These are phyloP conservation scores for Aquilaria malaccensis DNA, from an alignment of 345 rosid species.

Conservation along the genomic window DNA sequence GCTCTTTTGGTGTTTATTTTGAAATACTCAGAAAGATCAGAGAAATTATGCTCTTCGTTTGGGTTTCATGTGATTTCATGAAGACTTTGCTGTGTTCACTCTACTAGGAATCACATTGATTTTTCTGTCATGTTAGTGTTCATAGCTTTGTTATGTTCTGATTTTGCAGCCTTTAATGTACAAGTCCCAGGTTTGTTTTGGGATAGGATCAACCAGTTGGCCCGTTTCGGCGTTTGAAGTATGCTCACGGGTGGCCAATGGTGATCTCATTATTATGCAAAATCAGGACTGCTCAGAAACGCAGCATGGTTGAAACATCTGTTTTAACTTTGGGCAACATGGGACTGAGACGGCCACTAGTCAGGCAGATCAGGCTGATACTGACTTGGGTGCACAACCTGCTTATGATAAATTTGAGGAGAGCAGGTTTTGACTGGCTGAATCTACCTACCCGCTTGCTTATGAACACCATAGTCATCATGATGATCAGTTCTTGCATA, in stretches of 20 bases:
- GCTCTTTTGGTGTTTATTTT: too few relatives aligned
- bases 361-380: slow-evolving; percentile 16
- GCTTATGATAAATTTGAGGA: slow-evolving; percentile 9
- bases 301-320: slow-evolving; percentile 17
- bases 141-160: too few relatives aligned
- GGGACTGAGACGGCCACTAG: slow-evolving; percentile 9
- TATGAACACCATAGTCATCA: slow-evolving; percentile 8
- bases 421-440: slow-evolving; percentile 14
- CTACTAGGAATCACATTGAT: too few relatives aligned
- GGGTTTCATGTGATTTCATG: too few relatives aligned
- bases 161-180: too few relatives aligned
- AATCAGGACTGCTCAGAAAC: slow-evolving; percentile 15
- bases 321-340: slow-evolving; percentile 11
- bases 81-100: too few relatives aligned
- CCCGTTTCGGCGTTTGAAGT: too few relatives aligned
- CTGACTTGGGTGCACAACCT: slow-evolving; percentile 10
- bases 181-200: too few relatives aligned
- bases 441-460: slow-evolving; percentile 7
- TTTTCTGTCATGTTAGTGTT: too few relatives aligned
- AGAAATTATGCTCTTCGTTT: too few relatives aligned
- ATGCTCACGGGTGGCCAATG: slow-evolving; percentile 16
- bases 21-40: too few relatives aligned
- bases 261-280: slow-evolving; percentile 20
- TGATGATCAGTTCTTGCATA: slow-evolving; percentile 10
- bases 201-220: too few relatives aligned